Evolutionary conservation across 345 rosid genomes (phyloP), one percentile per base, ranked within the genome.

Genomic region (Gossypium sturtianum): DNA sequence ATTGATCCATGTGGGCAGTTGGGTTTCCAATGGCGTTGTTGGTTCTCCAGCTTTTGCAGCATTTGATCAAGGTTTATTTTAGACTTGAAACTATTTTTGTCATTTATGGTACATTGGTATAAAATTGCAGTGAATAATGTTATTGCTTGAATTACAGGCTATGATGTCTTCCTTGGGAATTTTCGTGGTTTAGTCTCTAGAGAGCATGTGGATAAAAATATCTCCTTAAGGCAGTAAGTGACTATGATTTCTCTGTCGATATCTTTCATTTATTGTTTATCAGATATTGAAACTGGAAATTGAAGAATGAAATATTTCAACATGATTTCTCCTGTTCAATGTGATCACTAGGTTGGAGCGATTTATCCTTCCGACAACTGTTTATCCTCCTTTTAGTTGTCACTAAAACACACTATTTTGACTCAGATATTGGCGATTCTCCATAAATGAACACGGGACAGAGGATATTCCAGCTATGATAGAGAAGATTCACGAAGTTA

Each of bases 21-120:
- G 98, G 99, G 96, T 95, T 57, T 89, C 97, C 66, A 92, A 93
- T 84, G 99, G 98, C 29, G 81, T 95, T 75, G 98, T 95, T 79
- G 98, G 99, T 62, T 93, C 97, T 81, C 99, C 99, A 15, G 98
- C 99, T 75, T 95, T 93, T 82, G 99, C 98, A 67, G 99, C 98
- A 38, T 95, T 87, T 85, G 98, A 95, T 86, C 97, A 95, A 85
- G 99, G 99, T 95, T 71, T 67, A 80, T 77, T 61, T 71, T 15
- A 27, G 23, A 9, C 57, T 74, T 59, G 63, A 68, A 57, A n/a
- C 52, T 52, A 53, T 43, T 70, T 76, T 47, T 70, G 64, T 43
- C n/a, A 54, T 66, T 49, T 75, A 48, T 61, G 9, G 25, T 3
- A 20, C 15, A 60, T 68, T 10, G 6, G 20, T 67, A 8, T 23